Conservation (phyloP, 1,284 basidiomycete species). For the Sparassis latifolia region DNA sequence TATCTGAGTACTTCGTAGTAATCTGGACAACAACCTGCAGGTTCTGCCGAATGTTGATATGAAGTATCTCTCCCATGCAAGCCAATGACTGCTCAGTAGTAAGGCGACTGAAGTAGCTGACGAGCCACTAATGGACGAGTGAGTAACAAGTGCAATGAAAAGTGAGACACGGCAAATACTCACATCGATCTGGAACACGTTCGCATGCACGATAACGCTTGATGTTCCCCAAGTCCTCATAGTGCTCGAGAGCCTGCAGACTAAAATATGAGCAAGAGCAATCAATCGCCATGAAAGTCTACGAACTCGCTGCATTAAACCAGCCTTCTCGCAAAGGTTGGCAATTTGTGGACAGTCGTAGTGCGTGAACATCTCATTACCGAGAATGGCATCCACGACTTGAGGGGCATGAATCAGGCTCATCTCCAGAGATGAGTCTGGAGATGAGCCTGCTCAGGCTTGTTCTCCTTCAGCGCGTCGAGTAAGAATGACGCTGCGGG, state of each 20-base stretch:
- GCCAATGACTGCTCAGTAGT: slow-evolving; percentile 99
- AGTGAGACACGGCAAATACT: background rate
- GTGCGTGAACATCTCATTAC: slow-evolving; percentile 1
- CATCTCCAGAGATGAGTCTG: slow-evolving; percentile 86
- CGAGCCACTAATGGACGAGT: slow-evolving; percentile 70
- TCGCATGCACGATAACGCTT: slow-evolving; percentile 67
- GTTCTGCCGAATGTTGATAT: slow-evolving; percentile 96
- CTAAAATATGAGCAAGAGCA: slow-evolving; percentile 1
- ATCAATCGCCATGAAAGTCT: background rate
- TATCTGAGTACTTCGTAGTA: slow-evolving; percentile 98
- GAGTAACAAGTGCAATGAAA: too few species aligned
- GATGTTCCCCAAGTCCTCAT: slow-evolving; percentile 62
- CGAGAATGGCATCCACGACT: slow-evolving; percentile 47
- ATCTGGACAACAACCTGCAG: slow-evolving; percentile 96
- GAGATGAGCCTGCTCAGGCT: slow-evolving; percentile 92
- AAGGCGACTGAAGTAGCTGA: slow-evolving; percentile 94
- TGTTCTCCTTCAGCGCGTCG: slow-evolving; percentile 99
- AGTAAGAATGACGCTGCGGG: slow-evolving; percentile 97
- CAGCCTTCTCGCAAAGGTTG: slow-evolving; percentile 98
- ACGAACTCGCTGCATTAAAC: slow-evolving; percentile 83
- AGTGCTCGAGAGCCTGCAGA: too few species aligned
- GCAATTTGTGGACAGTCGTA: slow-evolving; percentile 97
- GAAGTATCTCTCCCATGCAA: slow-evolving; percentile 96
- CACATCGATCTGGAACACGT: slow-evolving; percentile 81
- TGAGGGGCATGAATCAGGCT: slow-evolving; percentile 38